A percentile compares a stretch with the other conserved stretches of the same genome.
These are phyloP conservation scores for Cladosporium sp. DNA, from an alignment of 2,329 filamentous ascomycete genomes.

Conservation along the genomic window DNA sequence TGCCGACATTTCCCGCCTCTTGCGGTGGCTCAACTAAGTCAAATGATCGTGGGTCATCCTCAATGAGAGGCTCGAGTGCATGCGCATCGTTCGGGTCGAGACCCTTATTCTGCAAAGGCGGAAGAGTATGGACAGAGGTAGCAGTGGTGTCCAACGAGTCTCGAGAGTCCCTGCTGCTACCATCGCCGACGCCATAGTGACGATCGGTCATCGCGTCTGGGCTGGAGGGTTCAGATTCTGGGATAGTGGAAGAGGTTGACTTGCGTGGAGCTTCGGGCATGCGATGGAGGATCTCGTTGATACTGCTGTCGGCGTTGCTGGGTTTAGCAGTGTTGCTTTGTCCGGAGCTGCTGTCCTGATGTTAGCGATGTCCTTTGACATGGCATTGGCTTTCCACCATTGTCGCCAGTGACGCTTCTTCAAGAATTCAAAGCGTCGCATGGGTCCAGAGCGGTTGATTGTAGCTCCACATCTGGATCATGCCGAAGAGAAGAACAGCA, in stretches of 20 bases:
- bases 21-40: conserved; percentile 46
- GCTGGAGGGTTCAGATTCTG: conserved; percentile 12
- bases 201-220: conserved; percentile 15
- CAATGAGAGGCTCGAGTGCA: conserved; percentile 44
- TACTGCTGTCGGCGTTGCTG: background rate
- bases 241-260: background rate
- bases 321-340: background rate
- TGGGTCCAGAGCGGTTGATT: too few relatives aligned
- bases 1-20: conserved; percentile 23
- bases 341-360: background rate
- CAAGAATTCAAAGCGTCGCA: too few relatives aligned
- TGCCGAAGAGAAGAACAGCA: background rate
- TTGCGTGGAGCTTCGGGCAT: background rate
- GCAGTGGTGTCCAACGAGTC: conserved; percentile 34
- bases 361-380: background rate
- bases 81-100: conserved; percentile 38
- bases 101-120: conserved; percentile 43
- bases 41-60: conserved; percentile 52
- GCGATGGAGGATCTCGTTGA: conserved; percentile 6
- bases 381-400: background rate
- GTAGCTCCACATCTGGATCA: too few relatives aligned
- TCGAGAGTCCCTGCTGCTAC: conserved; percentile 32
- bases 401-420: background rate
- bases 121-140: conserved; percentile 33
- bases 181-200: conserved; percentile 23